Conservation (phyloP, 2,329 filamentous ascomycete genomes). For the Ceratocystis colombiana region DNA sequence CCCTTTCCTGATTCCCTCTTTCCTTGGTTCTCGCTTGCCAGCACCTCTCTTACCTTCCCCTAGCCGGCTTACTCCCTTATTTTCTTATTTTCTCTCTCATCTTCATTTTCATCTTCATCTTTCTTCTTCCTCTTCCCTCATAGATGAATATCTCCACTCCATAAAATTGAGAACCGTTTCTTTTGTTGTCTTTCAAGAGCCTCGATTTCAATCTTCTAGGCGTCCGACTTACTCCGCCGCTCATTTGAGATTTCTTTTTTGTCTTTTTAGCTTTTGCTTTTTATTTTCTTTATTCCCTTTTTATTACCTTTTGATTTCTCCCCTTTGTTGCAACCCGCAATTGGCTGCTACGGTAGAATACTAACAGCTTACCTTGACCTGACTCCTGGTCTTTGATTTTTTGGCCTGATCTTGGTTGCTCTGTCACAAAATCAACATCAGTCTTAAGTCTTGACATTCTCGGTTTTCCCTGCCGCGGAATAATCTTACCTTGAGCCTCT, state of each 20-base stretch:
- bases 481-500: background rate
- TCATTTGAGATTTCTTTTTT: slow-evolving; percentile 20
- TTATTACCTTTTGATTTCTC: slow-evolving; percentile 16
- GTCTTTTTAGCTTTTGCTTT: slow-evolving; percentile 8
- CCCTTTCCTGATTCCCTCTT: background rate
- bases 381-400: background rate
- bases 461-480: background rate
- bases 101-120: background rate
- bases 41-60: background rate
- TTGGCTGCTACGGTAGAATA: background rate
- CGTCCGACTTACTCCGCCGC: slow-evolving; percentile 24
- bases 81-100: background rate
- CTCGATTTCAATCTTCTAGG: slow-evolving; percentile 3
- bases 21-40: background rate
- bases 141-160: slow-evolving; percentile 14
- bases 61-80: background rate
- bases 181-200: slow-evolving; percentile 14
- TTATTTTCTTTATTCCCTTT: slow-evolving; percentile 1
- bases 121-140: background rate
- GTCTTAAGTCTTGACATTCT: background rate
- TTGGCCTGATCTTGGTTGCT: background rate
- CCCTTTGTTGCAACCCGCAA: slow-evolving; percentile 5
- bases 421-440: background rate
- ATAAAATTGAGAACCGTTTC: slow-evolving; percentile 4
- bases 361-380: slow-evolving; percentile 1